Evolutionary conservation across 73 alveolate species (phyloP).

Genomic region (Paramecium pentaurelia): DNA sequence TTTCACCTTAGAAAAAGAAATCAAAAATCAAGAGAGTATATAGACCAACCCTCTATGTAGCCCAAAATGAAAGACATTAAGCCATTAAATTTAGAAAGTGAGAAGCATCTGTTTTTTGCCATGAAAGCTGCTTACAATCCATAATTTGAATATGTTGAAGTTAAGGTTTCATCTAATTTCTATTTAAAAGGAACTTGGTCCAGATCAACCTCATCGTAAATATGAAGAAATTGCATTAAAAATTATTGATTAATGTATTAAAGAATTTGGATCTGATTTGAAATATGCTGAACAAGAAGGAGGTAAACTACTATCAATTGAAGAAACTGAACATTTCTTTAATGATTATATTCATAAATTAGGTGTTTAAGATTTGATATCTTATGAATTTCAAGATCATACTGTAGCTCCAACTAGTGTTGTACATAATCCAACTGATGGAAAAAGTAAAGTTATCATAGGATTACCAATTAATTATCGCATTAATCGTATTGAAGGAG

Average conservation of each 20-base stretch:
- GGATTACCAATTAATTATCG: slow-evolving; percentile 82
- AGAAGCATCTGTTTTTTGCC: slow-evolving; percentile 72
- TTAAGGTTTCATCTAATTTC: not conserved
- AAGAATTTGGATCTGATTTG: slow-evolving; percentile 69
- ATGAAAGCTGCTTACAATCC: slow-evolving; percentile 71
- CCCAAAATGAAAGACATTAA: slow-evolving; percentile 46
- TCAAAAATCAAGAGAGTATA: not conserved
- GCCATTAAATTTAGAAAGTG: slow-evolving; percentile 69
- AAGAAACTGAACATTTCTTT: slow-evolving; percentile 68
- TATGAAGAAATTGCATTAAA: slow-evolving; percentile 63
- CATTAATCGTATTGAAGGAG: slow-evolving; percentile 74
- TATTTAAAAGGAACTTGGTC: not conserved
- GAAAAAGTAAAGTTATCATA: slow-evolving; percentile 68
- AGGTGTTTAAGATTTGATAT: slow-evolving; percentile 60
- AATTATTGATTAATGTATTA: slow-evolving; percentile 69
- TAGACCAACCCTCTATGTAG: not conserved
- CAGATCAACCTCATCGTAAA: slow-evolving; percentile 54
- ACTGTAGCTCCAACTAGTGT: slow-evolving; percentile 82
- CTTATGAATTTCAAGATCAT: slow-evolving; percentile 59
- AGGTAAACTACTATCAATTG: slow-evolving; percentile 63
- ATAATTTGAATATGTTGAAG: slow-evolving; percentile 68
- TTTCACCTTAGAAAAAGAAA: slow-evolving; percentile 31
- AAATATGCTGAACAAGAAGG: slow-evolving; percentile 75
- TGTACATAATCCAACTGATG: slow-evolving; percentile 62
- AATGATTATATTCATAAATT: slow-evolving; percentile 66